phyloP scores from a whole-genome alignment of 2,329 filamentous ascomycete genomes.

The Scopulariopsis brevicaulis region DNA sequence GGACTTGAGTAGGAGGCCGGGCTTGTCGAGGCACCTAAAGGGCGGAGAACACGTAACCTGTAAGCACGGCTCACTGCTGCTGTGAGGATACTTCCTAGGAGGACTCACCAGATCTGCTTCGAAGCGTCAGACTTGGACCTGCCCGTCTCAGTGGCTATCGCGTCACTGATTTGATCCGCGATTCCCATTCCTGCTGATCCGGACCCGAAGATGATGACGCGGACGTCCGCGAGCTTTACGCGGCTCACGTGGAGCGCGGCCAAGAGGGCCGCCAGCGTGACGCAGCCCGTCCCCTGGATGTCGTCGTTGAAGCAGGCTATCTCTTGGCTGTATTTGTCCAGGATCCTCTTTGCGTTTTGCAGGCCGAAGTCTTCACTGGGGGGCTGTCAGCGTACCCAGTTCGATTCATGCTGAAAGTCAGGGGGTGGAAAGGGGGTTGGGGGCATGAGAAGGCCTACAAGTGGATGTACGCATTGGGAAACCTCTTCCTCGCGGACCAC shows the following conservation, averaged over 20 bases:
- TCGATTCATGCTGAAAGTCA: not conserved
- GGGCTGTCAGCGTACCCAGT: not conserved
- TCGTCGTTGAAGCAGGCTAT: slow-evolving; percentile 88
- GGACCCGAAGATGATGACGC: slow-evolving; percentile 67
- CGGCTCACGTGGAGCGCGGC: slow-evolving; percentile 60
- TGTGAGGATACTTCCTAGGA: not conserved
- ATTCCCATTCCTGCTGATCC: slow-evolving; percentile 79
- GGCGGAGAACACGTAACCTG: not conserved
- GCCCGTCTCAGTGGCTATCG: slow-evolving; percentile 57
- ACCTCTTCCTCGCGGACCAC: slow-evolving; percentile 52
- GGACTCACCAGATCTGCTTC: slow-evolving; percentile 63
- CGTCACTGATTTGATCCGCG: slow-evolving; percentile 72
- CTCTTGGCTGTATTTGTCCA: slow-evolving; percentile 62
- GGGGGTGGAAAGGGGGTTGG: not conserved
- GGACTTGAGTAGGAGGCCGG: slow-evolving; percentile 46
- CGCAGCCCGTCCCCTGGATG: slow-evolving; percentile 79
- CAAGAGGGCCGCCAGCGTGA: slow-evolving; percentile 74
- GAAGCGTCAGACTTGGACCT: slow-evolving; percentile 64
- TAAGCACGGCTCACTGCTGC: not conserved
- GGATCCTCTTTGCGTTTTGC: slow-evolving; percentile 50
- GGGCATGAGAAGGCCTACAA: slow-evolving; percentile 59
- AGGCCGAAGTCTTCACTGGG: slow-evolving; percentile 2
- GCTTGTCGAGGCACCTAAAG: slow-evolving; percentile 66
- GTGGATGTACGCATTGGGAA: slow-evolving; percentile 73
- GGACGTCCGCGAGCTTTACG: slow-evolving; percentile 54